These are phyloP conservation scores for Fomitopsis pinicola DNA, from an alignment of 1,284 basidiomycete genomes.

Conservation along the genomic window DNA sequence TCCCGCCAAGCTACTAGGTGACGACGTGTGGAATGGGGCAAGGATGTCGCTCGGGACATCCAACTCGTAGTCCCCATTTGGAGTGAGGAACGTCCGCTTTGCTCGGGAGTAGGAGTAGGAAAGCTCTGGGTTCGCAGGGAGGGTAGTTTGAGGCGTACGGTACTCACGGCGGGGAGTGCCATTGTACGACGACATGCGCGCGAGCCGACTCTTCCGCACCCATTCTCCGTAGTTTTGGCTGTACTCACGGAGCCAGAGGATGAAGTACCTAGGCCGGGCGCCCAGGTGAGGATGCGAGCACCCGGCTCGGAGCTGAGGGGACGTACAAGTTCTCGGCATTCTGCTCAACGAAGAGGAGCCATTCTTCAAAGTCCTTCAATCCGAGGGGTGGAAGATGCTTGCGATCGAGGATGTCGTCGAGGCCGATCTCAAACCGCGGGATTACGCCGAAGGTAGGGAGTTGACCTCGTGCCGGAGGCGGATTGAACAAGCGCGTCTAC, in stretches of 20 bases:
- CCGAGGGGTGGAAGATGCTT: slow-evolving; percentile 71
- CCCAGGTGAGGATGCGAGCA: neutral
- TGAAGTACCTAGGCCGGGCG: slow-evolving; percentile 51
- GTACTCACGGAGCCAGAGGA: slow-evolving; percentile 71
- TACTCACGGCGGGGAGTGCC: slow-evolving; percentile 8
- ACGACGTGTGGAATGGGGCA: slow-evolving; percentile 48
- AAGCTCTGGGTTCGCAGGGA: slow-evolving; percentile 36
- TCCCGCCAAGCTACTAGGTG: neutral
- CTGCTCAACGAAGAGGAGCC: slow-evolving; percentile 70
- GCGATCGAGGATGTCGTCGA: slow-evolving; percentile 66
- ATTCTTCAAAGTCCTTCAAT: slow-evolving; percentile 78
- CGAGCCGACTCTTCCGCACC: slow-evolving; percentile 39
- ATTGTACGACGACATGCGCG: slow-evolving; percentile 24
- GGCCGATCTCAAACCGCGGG: slow-evolving; percentile 43
- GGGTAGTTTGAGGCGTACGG: slow-evolving; percentile 9
- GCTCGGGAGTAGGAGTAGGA: slow-evolving; percentile 71
- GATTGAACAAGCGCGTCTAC: slow-evolving; percentile 61
- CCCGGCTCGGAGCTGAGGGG: neutral
- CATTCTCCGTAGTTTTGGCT: slow-evolving; percentile 55
- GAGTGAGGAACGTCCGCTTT: slow-evolving; percentile 73
- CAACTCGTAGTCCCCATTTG: slow-evolving; percentile 64
- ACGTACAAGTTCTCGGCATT: slow-evolving; percentile 65
- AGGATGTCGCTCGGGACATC: slow-evolving; percentile 63
- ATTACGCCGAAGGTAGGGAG: slow-evolving; percentile 53
- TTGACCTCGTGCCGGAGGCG: slow-evolving; percentile 62